These are phyloP conservation scores for Jackrogersella minutella DNA, from an alignment of 495 filamentous ascomycete species.

Conservation along the genomic window DNA sequence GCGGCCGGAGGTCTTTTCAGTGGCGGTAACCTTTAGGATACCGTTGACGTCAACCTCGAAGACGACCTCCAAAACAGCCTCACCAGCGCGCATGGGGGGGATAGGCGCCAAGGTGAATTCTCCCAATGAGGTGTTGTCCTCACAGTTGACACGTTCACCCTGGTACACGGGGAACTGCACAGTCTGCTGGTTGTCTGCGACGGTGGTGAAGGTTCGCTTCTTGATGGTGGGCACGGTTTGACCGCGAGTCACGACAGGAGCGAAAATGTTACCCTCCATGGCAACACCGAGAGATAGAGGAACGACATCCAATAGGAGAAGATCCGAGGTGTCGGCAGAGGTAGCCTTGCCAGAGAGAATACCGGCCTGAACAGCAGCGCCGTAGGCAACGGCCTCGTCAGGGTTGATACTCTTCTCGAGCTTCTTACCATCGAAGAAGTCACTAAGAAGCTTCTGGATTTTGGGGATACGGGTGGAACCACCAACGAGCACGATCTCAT, in stretches of 20 bases:
- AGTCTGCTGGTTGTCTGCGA: slow-evolving; percentile 94
- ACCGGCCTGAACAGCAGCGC: slow-evolving; percentile 97
- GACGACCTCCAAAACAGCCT: slow-evolving; percentile 96
- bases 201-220: slow-evolving; percentile 97
- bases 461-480: slow-evolving; percentile 99
- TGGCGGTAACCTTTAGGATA: slow-evolving; percentile 99
- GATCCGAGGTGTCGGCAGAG: slow-evolving; percentile 92
- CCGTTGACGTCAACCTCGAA: slow-evolving; percentile 99
- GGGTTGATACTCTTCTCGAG: slow-evolving; percentile 99
- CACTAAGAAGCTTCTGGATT: slow-evolving; percentile 97
- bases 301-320: slow-evolving; percentile 94
- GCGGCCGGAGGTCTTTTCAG: slow-evolving; percentile 98
- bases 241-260: slow-evolving; percentile 91
- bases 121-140: slow-evolving; percentile 98
- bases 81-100: slow-evolving; percentile 96
- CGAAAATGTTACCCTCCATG: slow-evolving; percentile 99
- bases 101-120: slow-evolving; percentile 99
- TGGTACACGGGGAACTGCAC: slow-evolving; percentile 98
- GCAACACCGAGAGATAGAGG: slow-evolving; percentile 99
- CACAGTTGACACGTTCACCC: slow-evolving; percentile 99
- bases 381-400: slow-evolving; percentile 98
- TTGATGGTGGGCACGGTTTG: slow-evolving; percentile 92
- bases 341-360: slow-evolving; percentile 97
- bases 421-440: slow-evolving; percentile 99
- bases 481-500: slow-evolving; percentile 98